Base-by-base conservation (phyloP, 2,329 filamentous ascomycete genomes). In the Orbilia quercus region DNA sequence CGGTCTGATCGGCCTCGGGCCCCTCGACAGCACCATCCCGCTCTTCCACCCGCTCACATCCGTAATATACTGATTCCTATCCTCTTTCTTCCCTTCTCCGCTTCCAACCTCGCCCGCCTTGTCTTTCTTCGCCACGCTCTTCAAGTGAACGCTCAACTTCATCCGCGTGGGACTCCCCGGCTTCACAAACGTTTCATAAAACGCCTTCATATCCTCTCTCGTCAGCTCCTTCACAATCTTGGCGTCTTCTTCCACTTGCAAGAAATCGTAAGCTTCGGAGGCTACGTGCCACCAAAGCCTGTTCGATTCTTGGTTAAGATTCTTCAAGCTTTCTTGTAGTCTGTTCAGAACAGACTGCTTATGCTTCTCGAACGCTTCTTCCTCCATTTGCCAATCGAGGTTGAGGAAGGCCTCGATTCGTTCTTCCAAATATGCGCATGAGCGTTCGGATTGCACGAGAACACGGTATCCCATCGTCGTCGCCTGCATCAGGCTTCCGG, bases 381-480 rank as follows among this genome's bases (percentile, higher is more conserved):
- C 88, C 1, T 85, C 85, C 93, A 98, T 96, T 1, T 88, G 84
- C 70, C 70, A 74, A 48, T 87, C 84, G 22, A 98, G 81, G 1
- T 83, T 88, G 42, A 99, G 82, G 84, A 98, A 98, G 1, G 88
- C 85, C 78, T 98, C 92, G 74, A 98, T 96, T 18, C 95, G 88
- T 3, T 87, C 86, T 79, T 98, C 93, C 1, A 99, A 83, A 78
- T 96, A 98, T 44, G 89, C 85, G 0, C 91, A 90, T 1, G 89
- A 88, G 79, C 90, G 90, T 81, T 99, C 94, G 79, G 92, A 96
- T 82, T 99, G 95, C 28, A 99, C 92, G 74, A 98, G 86, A 75
- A 99, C 90, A 4, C 93, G 87, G 81, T 95, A 95, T 0, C 91
- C 91, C 77, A 91, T 89, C 0, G 90, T 94, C 0, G 90, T 92